These are phyloP conservation scores for Rosa multiflora DNA, from an alignment of 306 rosid genomes.

Conservation along the genomic window DNA sequence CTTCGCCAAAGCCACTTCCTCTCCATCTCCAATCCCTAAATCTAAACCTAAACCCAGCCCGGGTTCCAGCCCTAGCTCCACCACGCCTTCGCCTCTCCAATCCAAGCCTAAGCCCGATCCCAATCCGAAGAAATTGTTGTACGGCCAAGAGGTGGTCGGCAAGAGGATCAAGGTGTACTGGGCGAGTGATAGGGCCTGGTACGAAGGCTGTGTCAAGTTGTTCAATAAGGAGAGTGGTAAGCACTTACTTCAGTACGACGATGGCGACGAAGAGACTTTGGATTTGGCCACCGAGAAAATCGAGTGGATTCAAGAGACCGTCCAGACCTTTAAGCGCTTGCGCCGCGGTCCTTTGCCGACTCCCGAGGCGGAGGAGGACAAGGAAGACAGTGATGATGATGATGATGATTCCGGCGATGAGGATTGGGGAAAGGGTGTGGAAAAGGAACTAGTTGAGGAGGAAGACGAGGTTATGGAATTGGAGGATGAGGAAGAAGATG, in stretches of 20 bases:
- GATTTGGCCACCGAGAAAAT: conserved; percentile 60
- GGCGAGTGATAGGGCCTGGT: conserved; percentile 84
- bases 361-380: conserved; percentile 14
- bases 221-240: conserved; percentile 43
- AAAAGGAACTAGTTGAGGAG: conserved; percentile 35
- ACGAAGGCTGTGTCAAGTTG: conserved; percentile 63
- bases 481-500: conserved; percentile 39
- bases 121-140: conserved; percentile 11
- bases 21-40: background rate
- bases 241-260: conserved; percentile 70
- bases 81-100: conserved; percentile 23
- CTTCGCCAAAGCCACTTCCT: conserved; percentile 60
- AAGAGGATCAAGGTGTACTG: conserved; percentile 71
- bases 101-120: conserved; percentile 11
- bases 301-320: conserved; percentile 54
- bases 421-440: conserved; percentile 71
- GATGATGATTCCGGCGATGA: conserved; percentile 70
- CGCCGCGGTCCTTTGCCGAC: conserved; percentile 33
- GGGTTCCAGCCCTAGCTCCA: conserved; percentile 11
- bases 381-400: conserved; percentile 24
- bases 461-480: conserved; percentile 50
- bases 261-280: conserved; percentile 64
- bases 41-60: conserved; percentile 15
- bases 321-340: conserved; percentile 45
- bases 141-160: conserved; percentile 55